A percentile compares a stretch with the other conserved stretches of the same genome.
Evolutionary conservation across 2,329 filamentous ascomycete genomes (phyloP).

Genomic region (Zopfia rhizophila): DNA sequence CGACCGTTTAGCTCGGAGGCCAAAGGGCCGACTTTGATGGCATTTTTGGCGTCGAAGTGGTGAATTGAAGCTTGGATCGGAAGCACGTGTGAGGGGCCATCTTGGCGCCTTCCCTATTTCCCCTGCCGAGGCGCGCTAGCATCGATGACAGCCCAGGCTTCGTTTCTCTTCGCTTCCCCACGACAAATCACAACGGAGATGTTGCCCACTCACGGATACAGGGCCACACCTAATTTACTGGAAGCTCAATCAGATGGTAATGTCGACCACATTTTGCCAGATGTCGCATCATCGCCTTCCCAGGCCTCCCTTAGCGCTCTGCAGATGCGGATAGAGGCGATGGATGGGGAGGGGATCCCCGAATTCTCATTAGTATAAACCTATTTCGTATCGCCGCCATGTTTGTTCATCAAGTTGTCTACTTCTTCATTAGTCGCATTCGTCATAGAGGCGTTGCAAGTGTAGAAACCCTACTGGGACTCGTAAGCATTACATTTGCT

Average conservation of each 20-base stretch:
- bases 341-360: not conserved
- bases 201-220: slow-evolving; percentile 25
- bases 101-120: slow-evolving; percentile 27
- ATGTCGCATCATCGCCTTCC: slow-evolving; percentile 6
- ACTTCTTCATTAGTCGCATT: no score
- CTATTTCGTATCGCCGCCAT: not conserved
- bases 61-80: slow-evolving; percentile 13
- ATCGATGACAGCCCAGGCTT: slow-evolving; percentile 12
- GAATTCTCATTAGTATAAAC: not conserved
- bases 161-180: slow-evolving; percentile 28
- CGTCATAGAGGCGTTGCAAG: slow-evolving; percentile 5
- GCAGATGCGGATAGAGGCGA: slow-evolving; percentile 1
- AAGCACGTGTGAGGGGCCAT: slow-evolving; percentile 14
- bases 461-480: slow-evolving; percentile 23
- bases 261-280: slow-evolving; percentile 29
- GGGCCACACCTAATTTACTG: slow-evolving; percentile 34
- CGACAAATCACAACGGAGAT: slow-evolving; percentile 38
- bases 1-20: no score
- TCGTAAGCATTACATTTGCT: no score
- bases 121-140: slow-evolving; percentile 29
- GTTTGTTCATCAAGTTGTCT: not conserved
- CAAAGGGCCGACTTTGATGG: no score
- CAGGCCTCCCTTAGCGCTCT: slow-evolving; percentile 1
- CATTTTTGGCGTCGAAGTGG: no score
- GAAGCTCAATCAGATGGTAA: slow-evolving; percentile 37